Evolutionary conservation across 495 filamentous ascomycete species (phyloP).

Genomic region (Lepraria neglecta): DNA sequence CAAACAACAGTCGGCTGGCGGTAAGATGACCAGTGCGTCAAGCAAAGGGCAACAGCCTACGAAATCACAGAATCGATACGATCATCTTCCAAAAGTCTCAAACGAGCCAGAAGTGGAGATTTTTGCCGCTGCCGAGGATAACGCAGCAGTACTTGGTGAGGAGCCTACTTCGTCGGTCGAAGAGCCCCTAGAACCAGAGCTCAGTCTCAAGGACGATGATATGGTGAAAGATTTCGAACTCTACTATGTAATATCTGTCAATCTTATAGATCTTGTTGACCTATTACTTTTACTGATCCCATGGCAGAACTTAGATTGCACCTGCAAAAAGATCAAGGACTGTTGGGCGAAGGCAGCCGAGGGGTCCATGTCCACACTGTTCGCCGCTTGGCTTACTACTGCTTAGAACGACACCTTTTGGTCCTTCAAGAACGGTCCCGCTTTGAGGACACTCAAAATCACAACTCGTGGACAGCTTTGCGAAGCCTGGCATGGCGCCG

Average conservation of each 20-base stretch:
- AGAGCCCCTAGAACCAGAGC: not conserved
- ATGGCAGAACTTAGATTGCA: not conserved
- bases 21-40: not conserved
- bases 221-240: not conserved
- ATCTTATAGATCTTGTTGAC: not conserved
- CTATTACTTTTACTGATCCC: not conserved
- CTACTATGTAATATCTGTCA: not conserved
- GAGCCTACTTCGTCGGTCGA: not conserved
- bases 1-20: not conserved
- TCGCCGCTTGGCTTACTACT: no score
- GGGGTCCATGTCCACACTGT: not conserved
- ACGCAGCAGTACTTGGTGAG: not conserved
- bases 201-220: not conserved
- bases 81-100: not conserved
- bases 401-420: not conserved
- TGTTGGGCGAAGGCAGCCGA: conserved; percentile 2
- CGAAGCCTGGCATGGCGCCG: not conserved
- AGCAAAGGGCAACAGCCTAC: not conserved
- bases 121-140: not conserved
- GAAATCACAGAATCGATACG: not conserved
- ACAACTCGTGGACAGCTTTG: not conserved
- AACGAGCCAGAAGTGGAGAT: not conserved
- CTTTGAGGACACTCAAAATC: not conserved
- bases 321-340: not conserved
- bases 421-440: not conserved